Base-by-base conservation (phyloP, 2,329 filamentous ascomycete genomes). In the Aspergillus neotritici region DNA sequence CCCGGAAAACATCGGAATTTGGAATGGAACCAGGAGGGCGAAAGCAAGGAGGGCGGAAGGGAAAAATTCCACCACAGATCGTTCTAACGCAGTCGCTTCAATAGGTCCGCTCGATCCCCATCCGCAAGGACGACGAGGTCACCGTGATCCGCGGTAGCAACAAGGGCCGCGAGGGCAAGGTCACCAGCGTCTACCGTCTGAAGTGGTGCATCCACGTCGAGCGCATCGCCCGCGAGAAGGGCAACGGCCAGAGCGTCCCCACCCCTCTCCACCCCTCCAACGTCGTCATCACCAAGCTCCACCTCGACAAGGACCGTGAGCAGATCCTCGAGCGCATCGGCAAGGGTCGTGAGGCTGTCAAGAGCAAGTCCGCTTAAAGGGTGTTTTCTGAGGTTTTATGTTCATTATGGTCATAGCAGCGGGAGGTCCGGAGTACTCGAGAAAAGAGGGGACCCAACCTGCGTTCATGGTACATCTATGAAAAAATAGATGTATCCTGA, bases 91-190 rank as follows among this genome's bases (percentile, higher is more conserved):
- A 28, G 13, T 34, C 31, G 32, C 38, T 48, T 40, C 44, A 48
- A 48, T 56, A 94, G 87, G 88, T 94, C 73, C 88, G 88, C 79
- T 84, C 83, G 73, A 94, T 96, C 72, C 93, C 91, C 70, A 82
- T 97, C 79, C 88, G 91, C 79, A 95, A 95, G 79, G 91, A 95
- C 70, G 87, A 95, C 76, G 88, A 94, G 77, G 89, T 97, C 70
- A 79, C 79, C 69, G 86, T 98, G 66, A 84, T 91, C 70, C 90
- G 93, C 62, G 93, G 93, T 66, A 77, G 79, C 76, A 86, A 94
- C 82, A 97, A 97, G 82, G 93, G 91, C 70, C 88, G 89, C 67
- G 91, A 97, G 80, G 93, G 93, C 79, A 97, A 97, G 81, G 80
- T 98, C 76, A 90, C 84, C 65, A 88, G 87, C 66, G 91, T 97